Base-by-base conservation (phyloP, 1,139 yeast species). In the Blastobotrys petasosporus region DNA sequence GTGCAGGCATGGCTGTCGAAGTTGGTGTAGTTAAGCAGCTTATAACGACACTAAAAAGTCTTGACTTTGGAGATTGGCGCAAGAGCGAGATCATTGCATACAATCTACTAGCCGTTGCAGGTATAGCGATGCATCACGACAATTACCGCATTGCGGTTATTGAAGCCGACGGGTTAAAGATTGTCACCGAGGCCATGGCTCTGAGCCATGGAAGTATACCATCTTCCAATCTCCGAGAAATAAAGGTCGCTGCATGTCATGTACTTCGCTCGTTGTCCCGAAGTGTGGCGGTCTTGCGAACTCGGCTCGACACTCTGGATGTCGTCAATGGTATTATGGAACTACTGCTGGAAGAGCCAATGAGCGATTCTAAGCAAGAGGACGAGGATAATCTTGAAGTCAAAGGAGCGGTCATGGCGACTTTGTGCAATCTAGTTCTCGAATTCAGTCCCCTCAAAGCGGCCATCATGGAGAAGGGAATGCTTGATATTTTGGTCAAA, bases 381-480 rank as follows among this genome's bases (percentile, higher is more conserved):
- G 45, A 39, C 13, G 50, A 48, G 8, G 61, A 67, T 3, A 67
- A 67, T 11, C 49, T 51, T 12, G 67, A 75, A 48, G 71, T 81
- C 39, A 74, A 76, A 54, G 73, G 82, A 0, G 74, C 82, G 4
- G 73, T 82, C 1, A 70, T 85, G 61, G 86, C 94, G 2, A 75
- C 80, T 2, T 65, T 85, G 23, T 85, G 95, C 36, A 88, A 88
- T 59, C 72, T 86, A 45, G 79, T 85, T 9, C 73, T 87, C 29
- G 96, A 87, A 52, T 87, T 86, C 61, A 81, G 90, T 46, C 84
- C 92, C 1, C 70, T 85, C 54, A 75, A 86, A 44, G 69, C 74
- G 41, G 73, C 73, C 41, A 70, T 85, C 46, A 67, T 82, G 32
- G 74, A 77, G 16, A 72, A 76, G 51, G 85, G 80, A 2, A 66